phyloP scores from a whole-genome alignment of 495 filamentous ascomycete species.

The Saxophila tyrrhenica region DNA sequence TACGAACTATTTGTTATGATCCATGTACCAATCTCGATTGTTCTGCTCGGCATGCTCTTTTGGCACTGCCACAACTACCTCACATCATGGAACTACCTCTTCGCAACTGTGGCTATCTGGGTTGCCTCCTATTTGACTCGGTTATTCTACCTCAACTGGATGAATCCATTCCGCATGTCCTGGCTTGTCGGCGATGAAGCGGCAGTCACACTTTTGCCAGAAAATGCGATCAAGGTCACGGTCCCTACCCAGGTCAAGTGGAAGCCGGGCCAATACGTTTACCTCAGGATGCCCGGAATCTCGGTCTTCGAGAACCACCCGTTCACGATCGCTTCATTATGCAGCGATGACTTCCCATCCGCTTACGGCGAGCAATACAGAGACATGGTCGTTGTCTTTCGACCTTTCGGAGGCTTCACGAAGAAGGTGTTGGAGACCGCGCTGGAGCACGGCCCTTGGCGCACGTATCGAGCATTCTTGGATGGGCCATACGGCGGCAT shows the following conservation, averaged over 20 bases:
- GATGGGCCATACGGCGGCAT: slow-evolving; percentile 94
- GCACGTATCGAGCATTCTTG: slow-evolving; percentile 78
- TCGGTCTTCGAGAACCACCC: slow-evolving; percentile 85
- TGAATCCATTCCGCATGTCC: slow-evolving; percentile 63
- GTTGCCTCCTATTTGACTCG: slow-evolving; percentile 39
- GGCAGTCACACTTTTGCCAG: slow-evolving; percentile 72
- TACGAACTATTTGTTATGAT: slow-evolving; percentile 79
- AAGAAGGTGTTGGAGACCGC: slow-evolving; percentile 65
- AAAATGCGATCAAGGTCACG: slow-evolving; percentile 87
- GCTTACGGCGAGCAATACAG: slow-evolving; percentile 75
- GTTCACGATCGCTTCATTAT: slow-evolving; percentile 86
- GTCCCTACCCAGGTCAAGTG: slow-evolving; percentile 86
- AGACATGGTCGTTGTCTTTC: slow-evolving; percentile 82
- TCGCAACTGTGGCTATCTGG: slow-evolving; percentile 72
- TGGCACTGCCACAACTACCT: slow-evolving; percentile 95
- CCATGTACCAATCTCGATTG: slow-evolving; percentile 69
- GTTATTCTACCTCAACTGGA: slow-evolving; percentile 67
- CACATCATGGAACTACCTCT: slow-evolving; percentile 83
- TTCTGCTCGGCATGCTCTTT: slow-evolving; percentile 77
- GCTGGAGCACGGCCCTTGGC: slow-evolving; percentile 67
- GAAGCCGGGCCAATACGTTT: slow-evolving; percentile 90
- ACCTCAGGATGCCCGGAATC: slow-evolving; percentile 84
- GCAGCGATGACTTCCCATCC: slow-evolving; percentile 79
- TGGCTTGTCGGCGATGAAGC: slow-evolving; percentile 83
- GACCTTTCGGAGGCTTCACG: slow-evolving; percentile 84